phyloP scores from a whole-genome alignment of 1,284 basidiomycete genomes.

The Ustilago tritici region DNA sequence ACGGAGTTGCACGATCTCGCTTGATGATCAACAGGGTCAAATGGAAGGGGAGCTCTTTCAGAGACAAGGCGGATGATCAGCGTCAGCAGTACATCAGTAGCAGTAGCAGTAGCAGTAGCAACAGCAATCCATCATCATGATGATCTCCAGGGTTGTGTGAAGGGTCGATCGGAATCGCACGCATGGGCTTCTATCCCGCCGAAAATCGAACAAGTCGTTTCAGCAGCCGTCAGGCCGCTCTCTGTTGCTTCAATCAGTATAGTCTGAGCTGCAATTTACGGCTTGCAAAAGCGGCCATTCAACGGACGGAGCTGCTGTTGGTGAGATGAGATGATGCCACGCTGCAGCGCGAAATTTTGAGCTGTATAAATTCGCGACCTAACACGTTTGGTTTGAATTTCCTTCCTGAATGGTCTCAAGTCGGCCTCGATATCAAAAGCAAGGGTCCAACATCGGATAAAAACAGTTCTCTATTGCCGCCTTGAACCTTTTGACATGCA shows the following conservation, averaged over 20 bases:
- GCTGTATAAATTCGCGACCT: too few relatives aligned
- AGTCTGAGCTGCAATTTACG: constrained; percentile 1
- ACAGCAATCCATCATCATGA: background rate
- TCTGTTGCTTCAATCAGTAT: background rate
- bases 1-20: constrained; percentile 14
- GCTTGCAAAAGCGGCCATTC: background rate
- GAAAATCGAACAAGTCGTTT: background rate
- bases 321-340: constrained; percentile 21
- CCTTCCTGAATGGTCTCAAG: too few relatives aligned
- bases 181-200: constrained; percentile 3
- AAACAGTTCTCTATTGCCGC: too few relatives aligned
- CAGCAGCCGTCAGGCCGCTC: background rate
- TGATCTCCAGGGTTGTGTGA: constrained; percentile 1
- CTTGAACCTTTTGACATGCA: too few relatives aligned
- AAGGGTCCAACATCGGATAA: too few relatives aligned
- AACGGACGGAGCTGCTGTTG: background rate
- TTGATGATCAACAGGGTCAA: constrained; percentile 15
- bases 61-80: background rate
- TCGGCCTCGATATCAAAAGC: too few relatives aligned
- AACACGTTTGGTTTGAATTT: too few relatives aligned
- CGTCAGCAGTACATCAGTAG: background rate
- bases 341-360: constrained; percentile 9
- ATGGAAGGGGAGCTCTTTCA: background rate
- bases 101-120: background rate
- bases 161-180: background rate